A percentile compares a stretch with the other conserved stretches of the same genome.
phyloP scores from a whole-genome alignment of 2,329 filamentous ascomycete genomes.

The Colletotrichum chrysophilum region DNA sequence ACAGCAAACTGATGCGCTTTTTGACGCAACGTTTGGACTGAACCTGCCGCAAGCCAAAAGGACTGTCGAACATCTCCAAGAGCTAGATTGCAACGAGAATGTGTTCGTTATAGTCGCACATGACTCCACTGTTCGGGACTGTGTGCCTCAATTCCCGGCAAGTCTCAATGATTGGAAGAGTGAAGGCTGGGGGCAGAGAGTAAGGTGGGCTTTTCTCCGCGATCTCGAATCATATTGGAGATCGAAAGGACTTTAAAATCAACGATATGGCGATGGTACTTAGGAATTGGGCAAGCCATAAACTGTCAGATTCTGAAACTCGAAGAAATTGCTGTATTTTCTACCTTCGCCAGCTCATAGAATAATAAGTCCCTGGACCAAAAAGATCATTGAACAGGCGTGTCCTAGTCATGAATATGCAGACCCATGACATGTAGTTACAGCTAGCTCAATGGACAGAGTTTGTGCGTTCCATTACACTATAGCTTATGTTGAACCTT shows the following conservation, averaged over 20 bases:
- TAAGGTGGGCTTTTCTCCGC: slow-evolving; percentile 25
- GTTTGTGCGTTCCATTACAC: neutral
- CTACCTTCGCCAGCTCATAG: neutral
- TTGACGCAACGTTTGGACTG: slow-evolving; percentile 27
- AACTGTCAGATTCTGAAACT: neutral
- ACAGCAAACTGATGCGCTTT: slow-evolving; percentile 25
- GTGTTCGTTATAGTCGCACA: slow-evolving; percentile 30
- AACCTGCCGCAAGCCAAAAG: slow-evolving; percentile 25
- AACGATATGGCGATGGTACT: neutral
- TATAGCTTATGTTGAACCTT: neutral
- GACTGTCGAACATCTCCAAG: slow-evolving; percentile 22
- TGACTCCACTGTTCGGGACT: slow-evolving; percentile 23
- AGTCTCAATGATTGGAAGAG: slow-evolving; percentile 27
- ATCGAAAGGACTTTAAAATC: neutral
- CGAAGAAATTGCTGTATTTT: neutral
- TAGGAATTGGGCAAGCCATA: neutral
- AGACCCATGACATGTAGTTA: neutral
- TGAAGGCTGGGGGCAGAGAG: slow-evolving; percentile 26
- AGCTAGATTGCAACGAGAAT: slow-evolving; percentile 27
- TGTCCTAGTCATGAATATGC: neutral
- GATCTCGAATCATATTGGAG: slow-evolving; percentile 21
- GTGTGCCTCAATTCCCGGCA: slow-evolving; percentile 26
- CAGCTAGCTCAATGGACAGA: neutral
- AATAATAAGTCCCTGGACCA: neutral
- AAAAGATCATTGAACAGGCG: neutral